These are phyloP conservation scores for Xylaria flabelliformis DNA, from an alignment of 495 filamentous ascomycete genomes.

Conservation along the genomic window DNA sequence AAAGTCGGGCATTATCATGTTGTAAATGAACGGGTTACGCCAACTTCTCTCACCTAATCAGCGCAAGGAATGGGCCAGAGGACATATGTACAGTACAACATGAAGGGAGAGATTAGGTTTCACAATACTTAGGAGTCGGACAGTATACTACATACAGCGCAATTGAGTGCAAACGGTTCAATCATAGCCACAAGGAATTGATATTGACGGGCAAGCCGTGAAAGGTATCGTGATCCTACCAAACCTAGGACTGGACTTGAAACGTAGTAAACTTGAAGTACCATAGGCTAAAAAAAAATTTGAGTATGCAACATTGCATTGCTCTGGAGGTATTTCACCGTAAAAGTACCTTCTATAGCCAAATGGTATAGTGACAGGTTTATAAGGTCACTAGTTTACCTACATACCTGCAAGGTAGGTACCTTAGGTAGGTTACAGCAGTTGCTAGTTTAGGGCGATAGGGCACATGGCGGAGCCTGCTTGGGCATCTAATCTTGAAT, in stretches of 20 bases:
- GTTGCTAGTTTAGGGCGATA: constrained; percentile 3
- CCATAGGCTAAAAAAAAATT: too few species aligned
- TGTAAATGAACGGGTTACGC: background rate
- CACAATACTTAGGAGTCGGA: background rate
- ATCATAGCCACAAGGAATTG: background rate
- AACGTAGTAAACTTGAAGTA: background rate
- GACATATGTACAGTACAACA: background rate
- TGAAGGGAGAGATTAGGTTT: constrained; percentile 8
- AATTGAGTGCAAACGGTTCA: background rate
- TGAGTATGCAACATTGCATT: too few species aligned
- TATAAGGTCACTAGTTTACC: background rate
- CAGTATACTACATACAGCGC: background rate
- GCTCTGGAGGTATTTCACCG: background rate
- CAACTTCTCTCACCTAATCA: background rate
- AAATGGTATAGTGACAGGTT: background rate
- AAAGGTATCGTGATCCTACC: background rate
- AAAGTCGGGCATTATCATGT: background rate
- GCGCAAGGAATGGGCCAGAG: background rate
- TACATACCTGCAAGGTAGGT: constrained; percentile 13
- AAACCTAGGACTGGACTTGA: background rate
- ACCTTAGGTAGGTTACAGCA: background rate
- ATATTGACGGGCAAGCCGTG: background rate
- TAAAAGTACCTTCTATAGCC: background rate
- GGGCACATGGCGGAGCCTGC: constrained; percentile 8
- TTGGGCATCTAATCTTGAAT: constrained; percentile 20